A percentile compares a stretch with the other conserved stretches of the same genome.
Evolutionary conservation across 768 basidiomycete species (phyloP).

Genomic region (Imleria badia): DNA sequence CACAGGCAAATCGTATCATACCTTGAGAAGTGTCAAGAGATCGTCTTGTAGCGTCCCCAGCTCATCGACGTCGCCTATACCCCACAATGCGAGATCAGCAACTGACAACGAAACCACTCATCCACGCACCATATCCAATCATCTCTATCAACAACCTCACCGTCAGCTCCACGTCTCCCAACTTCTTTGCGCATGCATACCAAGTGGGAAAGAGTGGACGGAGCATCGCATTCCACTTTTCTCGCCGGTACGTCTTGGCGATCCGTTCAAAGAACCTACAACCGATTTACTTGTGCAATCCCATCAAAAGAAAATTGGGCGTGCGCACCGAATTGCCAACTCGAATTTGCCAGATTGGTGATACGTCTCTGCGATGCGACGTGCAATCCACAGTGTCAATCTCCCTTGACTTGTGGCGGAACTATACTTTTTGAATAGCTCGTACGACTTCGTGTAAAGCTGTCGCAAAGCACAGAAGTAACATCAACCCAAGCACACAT

Average conservation of each 20-base stretch:
- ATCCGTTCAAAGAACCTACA: constrained; percentile 93
- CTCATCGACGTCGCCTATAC: constrained; percentile 44
- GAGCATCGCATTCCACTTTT: constrained; percentile 77
- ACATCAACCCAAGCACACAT: background rate
- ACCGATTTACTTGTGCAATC: background rate
- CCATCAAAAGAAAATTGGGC: too few species aligned
- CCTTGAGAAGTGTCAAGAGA: constrained; percentile 68
- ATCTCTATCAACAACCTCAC: constrained; percentile 78
- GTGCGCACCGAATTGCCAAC: constrained; percentile 73
- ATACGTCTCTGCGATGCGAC: constrained; percentile 87
- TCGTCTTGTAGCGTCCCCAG: constrained; percentile 61
- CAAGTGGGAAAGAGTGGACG: constrained; percentile 72
- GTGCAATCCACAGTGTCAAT: constrained; percentile 86
- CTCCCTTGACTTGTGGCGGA: constrained; percentile 62
- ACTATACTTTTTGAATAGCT: constrained; percentile 81
- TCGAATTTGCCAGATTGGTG: constrained; percentile 78
- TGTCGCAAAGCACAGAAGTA: constrained; percentile 28
- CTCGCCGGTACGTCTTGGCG: constrained; percentile 79
- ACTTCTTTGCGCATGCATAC: constrained; percentile 79
- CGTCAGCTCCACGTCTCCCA: constrained; percentile 75
- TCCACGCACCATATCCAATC: constrained; percentile 65
- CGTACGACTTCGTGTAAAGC: constrained; percentile 95
- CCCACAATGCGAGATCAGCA: constrained; percentile 21
- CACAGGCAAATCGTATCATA: constrained; percentile 27
- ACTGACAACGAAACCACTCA: background rate